Conservation (phyloP, 1,284 basidiomycete genomes). For the Erythrobasidium hasegawianum region DNA sequence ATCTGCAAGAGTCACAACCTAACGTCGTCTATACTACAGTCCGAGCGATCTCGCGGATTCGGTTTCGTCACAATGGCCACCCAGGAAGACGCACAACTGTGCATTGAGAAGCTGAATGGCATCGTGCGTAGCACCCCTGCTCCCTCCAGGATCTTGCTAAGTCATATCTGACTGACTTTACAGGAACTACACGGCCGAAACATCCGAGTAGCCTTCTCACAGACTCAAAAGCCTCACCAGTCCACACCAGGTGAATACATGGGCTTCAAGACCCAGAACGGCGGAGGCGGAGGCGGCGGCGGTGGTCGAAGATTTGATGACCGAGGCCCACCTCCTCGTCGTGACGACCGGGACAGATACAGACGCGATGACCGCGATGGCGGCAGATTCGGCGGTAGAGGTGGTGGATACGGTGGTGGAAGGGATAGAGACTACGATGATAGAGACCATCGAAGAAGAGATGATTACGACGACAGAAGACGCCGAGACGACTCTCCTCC, state of each 20-base stretch:
- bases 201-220: slow-evolving; percentile 94
- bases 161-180: not conserved
- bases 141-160: not conserved
- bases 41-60: slow-evolving; percentile 92
- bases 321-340: slow-evolving; percentile 20
- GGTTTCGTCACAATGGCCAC: slow-evolving; percentile 93
- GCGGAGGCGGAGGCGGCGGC: slow-evolving; percentile 42
- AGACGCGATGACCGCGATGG: slow-evolving; percentile 55
- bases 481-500: slow-evolving; percentile 31
- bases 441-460: slow-evolving; percentile 45
- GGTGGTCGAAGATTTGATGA: slow-evolving; percentile 22
- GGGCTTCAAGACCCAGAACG: slow-evolving; percentile 76
- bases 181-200: slow-evolving; percentile 90
- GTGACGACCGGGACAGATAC: slow-evolving; percentile 13
- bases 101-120: slow-evolving; percentile 88
- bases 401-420: slow-evolving; percentile 48
- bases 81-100: slow-evolving; percentile 77
- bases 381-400: slow-evolving; percentile 50
- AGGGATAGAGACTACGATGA: slow-evolving; percentile 36
- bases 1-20: no score
- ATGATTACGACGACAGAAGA: slow-evolving; percentile 49
- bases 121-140: slow-evolving; percentile 59
- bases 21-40: no score
- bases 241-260: slow-evolving; percentile 98
- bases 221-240: slow-evolving; percentile 86